These are phyloP conservation scores for Clausena lansium DNA, from an alignment of 345 rosid genomes.

Conservation along the genomic window DNA sequence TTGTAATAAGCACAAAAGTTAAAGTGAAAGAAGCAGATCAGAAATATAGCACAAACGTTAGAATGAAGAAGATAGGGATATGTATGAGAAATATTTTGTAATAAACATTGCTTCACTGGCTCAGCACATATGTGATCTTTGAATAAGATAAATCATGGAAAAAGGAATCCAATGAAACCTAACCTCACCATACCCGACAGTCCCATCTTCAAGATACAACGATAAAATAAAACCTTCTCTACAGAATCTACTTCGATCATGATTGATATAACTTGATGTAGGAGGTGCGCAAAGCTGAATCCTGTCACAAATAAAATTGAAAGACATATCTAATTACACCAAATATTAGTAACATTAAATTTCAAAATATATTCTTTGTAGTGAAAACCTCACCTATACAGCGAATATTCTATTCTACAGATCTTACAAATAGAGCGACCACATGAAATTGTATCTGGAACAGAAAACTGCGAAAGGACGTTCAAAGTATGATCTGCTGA, in stretches of 20 bases:
- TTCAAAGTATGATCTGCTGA: conserved; percentile 53
- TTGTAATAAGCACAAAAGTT: background rate
- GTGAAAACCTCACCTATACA: conserved; percentile 55
- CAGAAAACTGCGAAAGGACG: conserved; percentile 41
- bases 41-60: conserved; percentile 15
- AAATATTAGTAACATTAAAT: background rate
- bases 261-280: conserved; percentile 43
- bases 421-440: conserved; percentile 41
- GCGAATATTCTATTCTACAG: conserved; percentile 53
- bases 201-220: conserved; percentile 80
- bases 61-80: background rate
- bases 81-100: background rate
- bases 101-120: background rate
- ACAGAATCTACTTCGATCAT: conserved; percentile 34
- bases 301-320: conserved; percentile 38
- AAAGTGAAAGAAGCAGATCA: background rate
- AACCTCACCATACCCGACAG: conserved; percentile 88
- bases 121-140: background rate
- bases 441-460: conserved; percentile 30
- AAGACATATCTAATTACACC: conserved; percentile 11
- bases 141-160: background rate
- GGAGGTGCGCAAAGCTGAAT: conserved; percentile 68
- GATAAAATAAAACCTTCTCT: conserved; percentile 82
- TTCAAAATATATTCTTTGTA: background rate
- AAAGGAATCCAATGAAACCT: conserved; percentile 17